phyloP scores from a whole-genome alignment of 2,329 filamentous ascomycete species.

The Fusarium keratoplasticum region DNA sequence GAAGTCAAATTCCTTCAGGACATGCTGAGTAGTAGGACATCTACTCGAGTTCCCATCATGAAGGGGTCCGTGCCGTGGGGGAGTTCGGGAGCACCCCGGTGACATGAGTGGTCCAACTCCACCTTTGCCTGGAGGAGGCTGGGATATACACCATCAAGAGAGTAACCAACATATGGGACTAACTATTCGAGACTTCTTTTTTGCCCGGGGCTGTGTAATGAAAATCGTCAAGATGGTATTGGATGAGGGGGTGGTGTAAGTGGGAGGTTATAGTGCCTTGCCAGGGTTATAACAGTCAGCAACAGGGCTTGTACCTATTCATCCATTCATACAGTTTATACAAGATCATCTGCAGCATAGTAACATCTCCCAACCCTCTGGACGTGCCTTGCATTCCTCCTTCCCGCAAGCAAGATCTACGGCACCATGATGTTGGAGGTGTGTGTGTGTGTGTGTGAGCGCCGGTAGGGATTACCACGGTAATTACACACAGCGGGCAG shows the following conservation, averaged over 20 bases:
- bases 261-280: neutral
- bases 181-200: conserved; percentile 4
- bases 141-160: conserved; percentile 5
- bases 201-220: conserved; percentile 24
- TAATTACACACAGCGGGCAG: neutral
- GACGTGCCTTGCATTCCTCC: conserved; percentile 30
- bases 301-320: neutral
- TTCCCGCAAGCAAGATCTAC: conserved; percentile 17
- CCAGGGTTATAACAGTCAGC: neutral
- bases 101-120: conserved; percentile 29
- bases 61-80: neutral
- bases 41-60: neutral
- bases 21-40: neutral
- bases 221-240: conserved; percentile 16
- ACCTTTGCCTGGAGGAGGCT: conserved; percentile 28
- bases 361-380: neutral
- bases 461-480: neutral
- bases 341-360: neutral
- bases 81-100: conserved; percentile 2
- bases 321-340: neutral
- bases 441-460: neutral
- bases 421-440: neutral
- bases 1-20: neutral
- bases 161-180: neutral
- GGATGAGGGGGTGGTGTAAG: conserved; percentile 9